Percentiles rank a stretch among this genome's conserved stretches.
These are phyloP conservation scores for Nakazawaea anatomiae DNA, from an alignment of 805 yeast species.

Conservation along the genomic window DNA sequence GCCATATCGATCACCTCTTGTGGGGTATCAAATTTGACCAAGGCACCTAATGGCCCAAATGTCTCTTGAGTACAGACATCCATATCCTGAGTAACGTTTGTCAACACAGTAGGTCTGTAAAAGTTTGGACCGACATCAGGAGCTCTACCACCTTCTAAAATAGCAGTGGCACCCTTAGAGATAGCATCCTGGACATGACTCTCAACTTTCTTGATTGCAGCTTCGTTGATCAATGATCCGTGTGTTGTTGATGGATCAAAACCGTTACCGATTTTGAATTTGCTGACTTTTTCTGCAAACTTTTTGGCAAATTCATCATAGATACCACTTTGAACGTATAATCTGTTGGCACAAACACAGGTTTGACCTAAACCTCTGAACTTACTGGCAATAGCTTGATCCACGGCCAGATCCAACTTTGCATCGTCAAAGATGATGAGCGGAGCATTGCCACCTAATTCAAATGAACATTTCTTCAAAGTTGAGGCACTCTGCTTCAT, in stretches of 20 bases:
- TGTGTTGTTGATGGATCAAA: conserved; percentile 54
- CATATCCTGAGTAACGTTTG: conserved; percentile 54
- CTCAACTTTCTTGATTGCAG: conserved; percentile 56
- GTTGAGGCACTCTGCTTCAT: conserved; percentile 57
- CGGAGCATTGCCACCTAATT: conserved; percentile 81
- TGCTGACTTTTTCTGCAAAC: conserved; percentile 39
- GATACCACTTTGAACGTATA: conserved; percentile 56
- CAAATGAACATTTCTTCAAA: conserved; percentile 66
- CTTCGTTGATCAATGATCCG: conserved; percentile 67
- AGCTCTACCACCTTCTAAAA: conserved; percentile 54
- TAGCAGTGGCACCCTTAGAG: conserved; percentile 55
- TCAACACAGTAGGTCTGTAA: conserved; percentile 62
- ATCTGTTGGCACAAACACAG: conserved; percentile 74
- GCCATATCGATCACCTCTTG: conserved; percentile 60
- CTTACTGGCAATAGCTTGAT: conserved; percentile 61
- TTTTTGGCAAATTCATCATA: conserved; percentile 53
- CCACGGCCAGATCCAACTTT: conserved; percentile 57
- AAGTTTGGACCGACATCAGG: conserved; percentile 55
- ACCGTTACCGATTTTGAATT: conserved; percentile 58
- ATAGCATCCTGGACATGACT: conserved; percentile 63
- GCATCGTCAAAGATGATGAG: conserved; percentile 72
- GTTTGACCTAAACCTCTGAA: conserved; percentile 79
- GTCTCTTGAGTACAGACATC: conserved; percentile 64
- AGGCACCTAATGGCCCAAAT: conserved; percentile 75
- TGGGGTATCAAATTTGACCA: conserved; percentile 57